A percentile compares a stretch with the other conserved stretches of the same genome.
These are phyloP conservation scores for Paraconiothyrium brasiliense DNA, from an alignment of 2,329 filamentous ascomycete genomes.

Conservation along the genomic window DNA sequence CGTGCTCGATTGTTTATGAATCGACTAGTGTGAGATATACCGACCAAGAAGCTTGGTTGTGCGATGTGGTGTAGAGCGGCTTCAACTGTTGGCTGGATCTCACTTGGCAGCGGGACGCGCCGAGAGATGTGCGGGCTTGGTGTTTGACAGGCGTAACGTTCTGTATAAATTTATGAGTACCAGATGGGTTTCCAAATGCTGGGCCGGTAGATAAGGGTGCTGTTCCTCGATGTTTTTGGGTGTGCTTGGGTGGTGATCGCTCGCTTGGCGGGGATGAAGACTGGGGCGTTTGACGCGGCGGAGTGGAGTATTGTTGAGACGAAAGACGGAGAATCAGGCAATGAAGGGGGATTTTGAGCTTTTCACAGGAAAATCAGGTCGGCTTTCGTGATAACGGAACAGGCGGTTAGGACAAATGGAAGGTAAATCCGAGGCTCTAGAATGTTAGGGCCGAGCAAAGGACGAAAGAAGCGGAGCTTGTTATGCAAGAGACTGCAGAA, in stretches of 20 bases:
- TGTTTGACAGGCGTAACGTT: slow-evolving; percentile 29
- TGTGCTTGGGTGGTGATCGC: slow-evolving; percentile 34
- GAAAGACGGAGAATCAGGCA: slow-evolving; percentile 18
- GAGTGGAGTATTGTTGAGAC: slow-evolving; percentile 39
- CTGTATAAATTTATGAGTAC: slow-evolving; percentile 30
- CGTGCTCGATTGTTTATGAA: slow-evolving; percentile 37
- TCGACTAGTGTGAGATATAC: slow-evolving; percentile 33
- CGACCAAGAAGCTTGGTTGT: slow-evolving; percentile 35
- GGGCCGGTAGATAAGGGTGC: slow-evolving; percentile 30
- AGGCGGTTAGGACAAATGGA: background rate
- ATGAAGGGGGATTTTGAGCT: background rate
- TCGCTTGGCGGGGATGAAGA: slow-evolving; percentile 30
- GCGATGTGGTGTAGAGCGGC: slow-evolving; percentile 23
- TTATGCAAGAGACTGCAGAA: slow-evolving; percentile 10
- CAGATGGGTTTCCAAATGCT: slow-evolving; percentile 35
- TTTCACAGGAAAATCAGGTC: slow-evolving; percentile 9
- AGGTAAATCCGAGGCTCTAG: slow-evolving; percentile 7
- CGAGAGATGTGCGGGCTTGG: slow-evolving; percentile 25
- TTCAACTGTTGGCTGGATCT: slow-evolving; percentile 30
- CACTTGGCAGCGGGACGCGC: slow-evolving; percentile 37
- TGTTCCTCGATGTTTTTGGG: slow-evolving; percentile 34
- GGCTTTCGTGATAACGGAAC: slow-evolving; percentile 4
- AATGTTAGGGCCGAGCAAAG: slow-evolving; percentile 12
- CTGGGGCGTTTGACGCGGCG: slow-evolving; percentile 40
- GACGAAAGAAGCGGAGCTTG: slow-evolving; percentile 7